Evolutionary conservation across 2,329 filamentous ascomycete genomes (phyloP).

Genomic region (Rhinocladiella similis): DNA sequence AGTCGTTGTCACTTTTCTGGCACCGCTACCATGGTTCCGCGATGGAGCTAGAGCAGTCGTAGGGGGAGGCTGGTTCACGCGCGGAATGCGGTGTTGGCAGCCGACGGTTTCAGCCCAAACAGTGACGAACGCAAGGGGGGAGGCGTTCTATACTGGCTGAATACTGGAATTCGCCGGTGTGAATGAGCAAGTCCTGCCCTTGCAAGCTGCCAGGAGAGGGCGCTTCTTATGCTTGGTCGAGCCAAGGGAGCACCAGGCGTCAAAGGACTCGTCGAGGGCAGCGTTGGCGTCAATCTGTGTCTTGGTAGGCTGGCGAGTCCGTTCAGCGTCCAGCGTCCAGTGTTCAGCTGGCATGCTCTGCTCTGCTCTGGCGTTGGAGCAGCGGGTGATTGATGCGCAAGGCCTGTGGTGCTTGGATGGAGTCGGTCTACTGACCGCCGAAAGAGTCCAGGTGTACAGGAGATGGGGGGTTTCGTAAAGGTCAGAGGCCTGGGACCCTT

Average conservation of each 20-base stretch:
- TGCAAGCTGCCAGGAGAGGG: neutral
- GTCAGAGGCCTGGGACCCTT: neutral
- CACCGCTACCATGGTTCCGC: conserved; percentile 21
- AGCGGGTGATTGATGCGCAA: neutral
- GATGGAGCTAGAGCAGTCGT: conserved; percentile 9
- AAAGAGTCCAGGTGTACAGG: conserved; percentile 8
- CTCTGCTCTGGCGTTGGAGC: too few relatives aligned
- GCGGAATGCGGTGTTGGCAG: conserved; percentile 9
- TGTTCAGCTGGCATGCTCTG: too few relatives aligned
- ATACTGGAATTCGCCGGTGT: neutral
- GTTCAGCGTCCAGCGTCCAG: too few relatives aligned
- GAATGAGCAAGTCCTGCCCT: neutral
- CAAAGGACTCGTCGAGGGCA: too few relatives aligned
- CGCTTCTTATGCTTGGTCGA: neutral
- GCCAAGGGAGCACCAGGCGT: too few relatives aligned
- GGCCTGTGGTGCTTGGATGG: conserved; percentile 1
- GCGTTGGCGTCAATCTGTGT: too few relatives aligned
- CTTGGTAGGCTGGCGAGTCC: too few relatives aligned
- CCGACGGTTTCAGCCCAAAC: conserved; percentile 19
- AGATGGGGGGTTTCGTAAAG: neutral
- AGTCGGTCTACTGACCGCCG: conserved; percentile 25
- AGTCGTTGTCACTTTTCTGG: conserved; percentile 13
- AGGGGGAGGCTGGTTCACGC: conserved; percentile 5
- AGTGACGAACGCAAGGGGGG: conserved; percentile 20
- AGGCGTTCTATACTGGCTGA: neutral